Base-by-base conservation (phyloP, 164 flowering plant genomes). In the Aristolochia californica region DNA sequence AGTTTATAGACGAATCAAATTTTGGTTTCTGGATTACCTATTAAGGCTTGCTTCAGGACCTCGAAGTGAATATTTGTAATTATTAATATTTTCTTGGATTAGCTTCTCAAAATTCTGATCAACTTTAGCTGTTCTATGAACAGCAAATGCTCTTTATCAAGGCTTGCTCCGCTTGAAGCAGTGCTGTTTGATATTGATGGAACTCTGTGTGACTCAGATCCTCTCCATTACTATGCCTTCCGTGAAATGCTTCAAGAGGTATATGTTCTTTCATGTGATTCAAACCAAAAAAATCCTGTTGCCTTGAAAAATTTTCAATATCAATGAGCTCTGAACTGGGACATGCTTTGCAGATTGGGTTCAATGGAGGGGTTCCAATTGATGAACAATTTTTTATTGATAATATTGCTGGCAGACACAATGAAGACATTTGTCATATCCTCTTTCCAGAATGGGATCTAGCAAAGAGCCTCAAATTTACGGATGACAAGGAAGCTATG, bases 131-230 rank as follows among this genome's bases (percentile, higher is more conserved):
- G 4, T 34, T 12, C 40, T 34, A 1, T 21, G 15, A 22, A 59
- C 82, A 77, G 82, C 70, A 77, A 65, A 61, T 45, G 60, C 65
- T 76, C 86, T 59, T 81, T 87, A 16, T 60, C 78, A 17, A 50
- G 61, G 48, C 71, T 80, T 63, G 91, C 85, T 66, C 94, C 99
- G 20, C 69, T 89, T 47, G 83, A 89, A 71, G 95, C 97, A 26
- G 71, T 89, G 10, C 74, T 93, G 30, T 89, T 93, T 71, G 99
- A 89, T 57, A 78, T 89, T 27, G 97, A 93, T 80, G 99, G 97
- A 69, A 93, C 97, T n/a, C 61, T 89, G 2, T 83, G 89, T 65
- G 99, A 93, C 76, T 87, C 98, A 13, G 99, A 93, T 79, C 97
- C 99, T 21, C 71, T 93, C 53, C 99, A 89, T 68, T 66, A 70